Evolutionary conservation across 2,329 filamentous ascomycete genomes (phyloP), one percentile per base, ranked within the genome.

Genomic region (Plenodomus lindquistii): DNA sequence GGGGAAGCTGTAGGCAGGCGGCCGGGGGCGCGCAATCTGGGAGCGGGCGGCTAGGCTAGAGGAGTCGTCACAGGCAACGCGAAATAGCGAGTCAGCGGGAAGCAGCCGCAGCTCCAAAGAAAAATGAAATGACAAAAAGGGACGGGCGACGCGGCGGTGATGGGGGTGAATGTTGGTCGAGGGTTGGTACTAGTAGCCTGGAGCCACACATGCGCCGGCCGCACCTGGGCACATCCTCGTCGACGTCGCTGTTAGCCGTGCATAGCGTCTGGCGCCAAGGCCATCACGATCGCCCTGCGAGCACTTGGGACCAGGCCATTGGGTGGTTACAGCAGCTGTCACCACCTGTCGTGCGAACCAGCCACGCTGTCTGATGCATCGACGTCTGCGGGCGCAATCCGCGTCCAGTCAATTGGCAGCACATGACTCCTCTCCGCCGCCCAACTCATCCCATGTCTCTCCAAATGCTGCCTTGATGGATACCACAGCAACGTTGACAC

Each of bases 1-100:
- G 59, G 61, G 60, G 65, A 54, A 65, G 66, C 59, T 60, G 52
- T 38, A 50, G 55, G 52, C 49, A 51, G 57, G 46, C 43, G 36
- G 48, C 43, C 38, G 46, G 34, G 42, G 45, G 6, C 10, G 27
- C 27, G 27, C 4, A 59, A 40, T 52, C 49, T 52, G 54, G 59
- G 52, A 62, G 64, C 54, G 66, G 60, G 64, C 55, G 43, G 42
- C 43, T 31, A 31, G 15, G 10, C 27, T 31, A 13, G 44, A 43
- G 37, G 24, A 39, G 11, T 47, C 50, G 42, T 40, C 35, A 46
- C 37, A 39, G 17, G 20, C 35, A 10, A 16, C 34, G 24, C 42
- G 27, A 35, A 50, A n/a, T n/a, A n/a, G n/a, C n/a, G n/a, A 45
- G 41, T 13, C 27, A 49, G 31, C 42, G 40, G 29, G 35, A 48